Conservation (phyloP, 805 yeast genomes). For the Wickerhamomyces rabaulensis region DNA sequence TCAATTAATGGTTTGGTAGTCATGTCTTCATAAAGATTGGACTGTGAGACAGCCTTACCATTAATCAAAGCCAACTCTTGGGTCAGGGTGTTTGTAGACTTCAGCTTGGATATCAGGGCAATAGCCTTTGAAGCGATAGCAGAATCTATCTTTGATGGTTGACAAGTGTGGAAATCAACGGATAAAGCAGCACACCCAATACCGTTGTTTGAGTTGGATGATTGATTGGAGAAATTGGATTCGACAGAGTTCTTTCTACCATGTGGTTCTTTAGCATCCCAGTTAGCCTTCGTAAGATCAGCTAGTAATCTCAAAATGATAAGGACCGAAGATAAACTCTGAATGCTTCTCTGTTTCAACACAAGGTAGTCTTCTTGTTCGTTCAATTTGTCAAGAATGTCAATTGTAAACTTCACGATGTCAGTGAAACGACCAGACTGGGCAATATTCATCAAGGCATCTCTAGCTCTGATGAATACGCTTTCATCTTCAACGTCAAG, state of each 20-base stretch:
- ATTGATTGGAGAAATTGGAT: slow-evolving; percentile 15
- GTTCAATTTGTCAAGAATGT: slow-evolving; percentile 25
- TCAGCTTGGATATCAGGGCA: slow-evolving; percentile 24
- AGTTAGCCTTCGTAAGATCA: slow-evolving; percentile 33
- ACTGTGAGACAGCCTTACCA: slow-evolving; percentile 14
- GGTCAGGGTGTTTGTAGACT: slow-evolving; percentile 27
- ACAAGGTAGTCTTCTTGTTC: slow-evolving; percentile 21
- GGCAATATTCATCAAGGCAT: slow-evolving; percentile 29
- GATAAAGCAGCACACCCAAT: slow-evolving; percentile 29
- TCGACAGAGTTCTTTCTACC: slow-evolving; percentile 20
- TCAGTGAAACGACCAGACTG: slow-evolving; percentile 25
- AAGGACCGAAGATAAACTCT: slow-evolving; percentile 30
- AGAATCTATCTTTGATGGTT: slow-evolving; percentile 27
- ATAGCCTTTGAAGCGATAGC: slow-evolving; percentile 25
- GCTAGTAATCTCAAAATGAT: slow-evolving; percentile 35
- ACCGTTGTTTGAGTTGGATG: slow-evolving; percentile 18
- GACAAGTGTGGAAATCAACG: slow-evolving; percentile 28
- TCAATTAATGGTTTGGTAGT: slow-evolving; percentile 22
- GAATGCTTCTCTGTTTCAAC: slow-evolving; percentile 22
- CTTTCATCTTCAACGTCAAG: slow-evolving; percentile 34
- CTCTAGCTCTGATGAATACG: slow-evolving; percentile 28
- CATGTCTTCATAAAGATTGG: slow-evolving; percentile 16
- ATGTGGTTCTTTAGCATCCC: slow-evolving; percentile 30
- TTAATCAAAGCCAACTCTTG: slow-evolving; percentile 28
- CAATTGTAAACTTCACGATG: slow-evolving; percentile 23